Evolutionary conservation across 106 monocot genomes (phyloP).

Genomic region (Ottelia alismoides): DNA sequence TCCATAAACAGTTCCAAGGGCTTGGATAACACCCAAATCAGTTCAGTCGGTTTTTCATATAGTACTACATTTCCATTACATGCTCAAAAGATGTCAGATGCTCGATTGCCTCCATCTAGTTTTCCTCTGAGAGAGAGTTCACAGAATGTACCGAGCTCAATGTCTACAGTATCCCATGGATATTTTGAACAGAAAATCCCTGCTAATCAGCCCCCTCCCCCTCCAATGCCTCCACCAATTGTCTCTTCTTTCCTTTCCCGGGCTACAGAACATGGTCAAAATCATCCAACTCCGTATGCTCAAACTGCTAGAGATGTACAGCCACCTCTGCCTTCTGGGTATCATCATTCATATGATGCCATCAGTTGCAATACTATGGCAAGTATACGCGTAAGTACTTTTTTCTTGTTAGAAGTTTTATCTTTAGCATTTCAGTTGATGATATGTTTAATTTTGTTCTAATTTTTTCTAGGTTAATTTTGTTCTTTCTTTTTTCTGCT

Average conservation of each 20-base stretch:
- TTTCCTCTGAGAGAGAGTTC: constrained; percentile 28
- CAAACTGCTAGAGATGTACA: constrained; percentile 40
- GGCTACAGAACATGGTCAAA: constrained; percentile 25
- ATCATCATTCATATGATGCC: too few relatives aligned
- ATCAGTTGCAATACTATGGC: too few relatives aligned
- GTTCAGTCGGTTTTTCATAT: too few relatives aligned
- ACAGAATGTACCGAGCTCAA: constrained; percentile 23
- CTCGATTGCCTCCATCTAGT: constrained; percentile 12
- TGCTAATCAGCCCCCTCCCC: constrained; percentile 69
- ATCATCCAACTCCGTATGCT: constrained; percentile 21
- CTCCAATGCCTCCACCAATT: constrained; percentile 71
- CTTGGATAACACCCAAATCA: constrained; percentile 19
- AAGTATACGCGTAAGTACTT: too few relatives aligned
- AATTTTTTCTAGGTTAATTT: too few relatives aligned
- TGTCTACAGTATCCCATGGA: constrained; percentile 31
- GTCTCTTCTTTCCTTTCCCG: constrained; percentile 22
- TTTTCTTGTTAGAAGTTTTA: background rate
- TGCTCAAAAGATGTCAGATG: constrained; percentile 18
- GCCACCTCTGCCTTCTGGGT: constrained; percentile 58
- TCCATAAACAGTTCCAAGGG: constrained; percentile 14
- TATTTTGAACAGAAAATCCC: constrained; percentile 34
- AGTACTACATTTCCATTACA: constrained; percentile 10
- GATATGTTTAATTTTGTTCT: too few relatives aligned
- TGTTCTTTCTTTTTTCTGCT: constrained; percentile 8
- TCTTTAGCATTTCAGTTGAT: too few relatives aligned